A percentile compares a stretch with the other conserved stretches of the same genome.
Conservation (phyloP, 1,139 yeast species). For the Wickerhamiella pararugosa region DNA sequence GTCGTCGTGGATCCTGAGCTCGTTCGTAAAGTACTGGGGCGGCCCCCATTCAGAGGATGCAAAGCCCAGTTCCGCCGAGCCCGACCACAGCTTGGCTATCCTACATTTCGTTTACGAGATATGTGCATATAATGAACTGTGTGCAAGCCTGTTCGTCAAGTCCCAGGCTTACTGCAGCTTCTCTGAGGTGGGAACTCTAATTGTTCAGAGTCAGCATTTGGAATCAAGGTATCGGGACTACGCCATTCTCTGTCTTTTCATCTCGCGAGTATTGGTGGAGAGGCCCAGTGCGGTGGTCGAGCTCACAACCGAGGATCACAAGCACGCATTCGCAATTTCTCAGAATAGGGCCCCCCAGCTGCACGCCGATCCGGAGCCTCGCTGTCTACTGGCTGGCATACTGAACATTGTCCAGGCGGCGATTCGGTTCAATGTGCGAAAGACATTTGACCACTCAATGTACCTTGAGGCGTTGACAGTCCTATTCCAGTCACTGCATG, state of each 20-base stretch:
- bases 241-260: slow-evolving; percentile 21
- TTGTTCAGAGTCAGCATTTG: slow-evolving; percentile 22
- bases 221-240: slow-evolving; percentile 20
- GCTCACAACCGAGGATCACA: slow-evolving; percentile 7
- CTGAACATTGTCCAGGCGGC: slow-evolving; percentile 24
- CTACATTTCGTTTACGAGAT: slow-evolving; percentile 23
- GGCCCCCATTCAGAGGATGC: neutral
- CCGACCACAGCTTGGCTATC: neutral
- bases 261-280: slow-evolving; percentile 23
- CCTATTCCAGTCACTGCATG: slow-evolving; percentile 18
- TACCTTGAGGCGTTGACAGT: slow-evolving; percentile 19
- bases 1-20: slow-evolving; percentile 6
- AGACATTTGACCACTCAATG: slow-evolving; percentile 21
- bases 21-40: neutral
- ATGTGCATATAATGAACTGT: slow-evolving; percentile 23
- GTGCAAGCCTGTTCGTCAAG: slow-evolving; percentile 21
- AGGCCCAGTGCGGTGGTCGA: slow-evolving; percentile 13
- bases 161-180: slow-evolving; percentile 19
- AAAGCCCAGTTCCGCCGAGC: neutral
- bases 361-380: slow-evolving; percentile 17
- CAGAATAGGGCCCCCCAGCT: slow-evolving; percentile 20
- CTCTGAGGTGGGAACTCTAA: slow-evolving; percentile 21
- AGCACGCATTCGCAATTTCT: slow-evolving; percentile 15
- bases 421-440: slow-evolving; percentile 23
- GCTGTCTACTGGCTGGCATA: slow-evolving; percentile 22